Evolutionary conservation across 179 eudicot species (phyloP), one percentile per base, ranked within the genome.

Genomic region (Silene coronaria): DNA sequence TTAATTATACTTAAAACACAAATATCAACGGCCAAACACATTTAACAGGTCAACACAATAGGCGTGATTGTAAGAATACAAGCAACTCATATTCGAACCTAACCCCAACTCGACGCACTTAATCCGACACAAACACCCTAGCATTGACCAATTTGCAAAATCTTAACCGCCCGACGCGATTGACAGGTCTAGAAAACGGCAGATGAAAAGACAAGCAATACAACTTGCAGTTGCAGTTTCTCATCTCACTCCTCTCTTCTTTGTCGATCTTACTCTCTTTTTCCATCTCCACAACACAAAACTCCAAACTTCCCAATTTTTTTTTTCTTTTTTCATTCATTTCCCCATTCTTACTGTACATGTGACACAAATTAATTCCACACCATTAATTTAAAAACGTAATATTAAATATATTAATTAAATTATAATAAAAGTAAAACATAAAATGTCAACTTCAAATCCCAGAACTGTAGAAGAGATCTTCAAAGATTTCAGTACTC

Each of bases 381-480:
- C 16, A 51, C 5, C 6, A 51, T 12, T 51, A 51, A 51, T 13
- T 51, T 51, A 4, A 17, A 14, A 13, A 16, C 57, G 16, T 19
- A 51, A 6, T 51, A 51, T 51, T 51, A 51, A 5, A 42, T n/a
- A n/a, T n/a, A n/a, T n/a, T 28, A 28, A 28, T 28, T 28, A 38
- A 51, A 51, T 51, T 14, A 17, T 48, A 48, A 48, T 6, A 11
- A 46, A 0, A 46, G 16, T 46, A 10, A 46, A 48, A 46, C 13
- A 48, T 5, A 1, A 69, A 46, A 70, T 70, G 73, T 70, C 73
- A 0, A 46, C 73, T 1, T 46, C 73, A 46, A 89, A 88, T 82
- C 95, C 92, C 16, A 85, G 95, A 32, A 85, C 91, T 1, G 95
- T 91, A 0, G 97, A 91, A 80, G 97, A 90, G 69, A 91, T 91